Percentiles rank a stretch among this genome's conserved stretches.
Conservation (phyloP, 108 stramenopile species). For the Fistulifera solaris region DNA sequence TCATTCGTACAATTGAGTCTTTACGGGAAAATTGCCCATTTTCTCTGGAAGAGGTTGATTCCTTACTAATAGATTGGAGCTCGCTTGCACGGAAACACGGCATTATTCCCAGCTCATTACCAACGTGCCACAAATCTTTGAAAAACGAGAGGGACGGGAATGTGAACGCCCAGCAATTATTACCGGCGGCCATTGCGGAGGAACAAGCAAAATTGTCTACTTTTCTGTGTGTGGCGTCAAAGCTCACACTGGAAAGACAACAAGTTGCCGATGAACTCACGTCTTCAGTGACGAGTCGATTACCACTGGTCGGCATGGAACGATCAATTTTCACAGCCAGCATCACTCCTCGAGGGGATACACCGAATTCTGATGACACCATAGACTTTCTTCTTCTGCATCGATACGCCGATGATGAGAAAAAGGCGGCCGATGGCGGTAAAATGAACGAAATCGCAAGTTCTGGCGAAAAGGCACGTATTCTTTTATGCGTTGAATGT, state of each 20-base stretch:
- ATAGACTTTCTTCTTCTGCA: slow-evolving; percentile 3
- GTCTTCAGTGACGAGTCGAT: slow-evolving; percentile 35
- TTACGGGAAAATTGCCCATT: slow-evolving; percentile 23
- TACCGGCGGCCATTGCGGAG: slow-evolving; percentile 41
- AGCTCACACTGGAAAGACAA: slow-evolving; percentile 34
- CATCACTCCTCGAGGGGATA: slow-evolving; percentile 34
- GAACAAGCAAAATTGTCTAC: slow-evolving; percentile 36
- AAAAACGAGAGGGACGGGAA: slow-evolving; percentile 64
- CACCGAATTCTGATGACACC: background rate
- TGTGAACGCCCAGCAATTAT: slow-evolving; percentile 39
- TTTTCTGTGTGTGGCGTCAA: slow-evolving; percentile 31
- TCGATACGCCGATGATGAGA: slow-evolving; percentile 11
- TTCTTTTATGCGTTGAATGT: slow-evolving; percentile 73
- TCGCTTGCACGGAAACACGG: slow-evolving; percentile 71
- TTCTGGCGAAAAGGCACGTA: slow-evolving; percentile 71
- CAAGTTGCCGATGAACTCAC: slow-evolving; percentile 36
- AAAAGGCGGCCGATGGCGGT: slow-evolving; percentile 22
- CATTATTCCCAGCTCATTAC: slow-evolving; percentile 43
- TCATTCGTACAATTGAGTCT: slow-evolving; percentile 35
- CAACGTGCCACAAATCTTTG: slow-evolving; percentile 50
- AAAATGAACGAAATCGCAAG: slow-evolving; percentile 57
- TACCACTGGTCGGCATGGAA: slow-evolving; percentile 65
- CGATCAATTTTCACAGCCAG: background rate
- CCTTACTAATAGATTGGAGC: slow-evolving; percentile 68
- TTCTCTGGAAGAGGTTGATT: slow-evolving; percentile 48